These are phyloP conservation scores for Hypholoma sublateritium DNA, from an alignment of 768 basidiomycete species.

Conservation along the genomic window DNA sequence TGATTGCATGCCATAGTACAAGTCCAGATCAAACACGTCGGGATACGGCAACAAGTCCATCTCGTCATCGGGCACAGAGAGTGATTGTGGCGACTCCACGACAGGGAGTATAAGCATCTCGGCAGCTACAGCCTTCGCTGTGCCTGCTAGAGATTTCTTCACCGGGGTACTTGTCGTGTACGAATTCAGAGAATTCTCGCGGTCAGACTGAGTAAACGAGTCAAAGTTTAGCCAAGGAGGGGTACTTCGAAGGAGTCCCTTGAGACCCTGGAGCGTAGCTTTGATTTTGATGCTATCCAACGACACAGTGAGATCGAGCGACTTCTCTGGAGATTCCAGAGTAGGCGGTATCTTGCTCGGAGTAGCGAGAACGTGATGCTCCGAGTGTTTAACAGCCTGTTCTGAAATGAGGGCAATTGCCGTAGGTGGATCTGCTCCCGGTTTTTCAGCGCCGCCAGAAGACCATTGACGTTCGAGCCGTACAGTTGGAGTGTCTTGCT, in stretches of 20 bases:
- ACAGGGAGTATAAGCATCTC: not conserved
- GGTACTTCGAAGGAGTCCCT: not conserved
- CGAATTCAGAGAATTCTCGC: not conserved
- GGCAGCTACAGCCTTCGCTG: not conserved
- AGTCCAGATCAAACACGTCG: slow-evolving; percentile 26
- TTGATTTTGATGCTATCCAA: not conserved
- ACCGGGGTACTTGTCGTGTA: slow-evolving; percentile 17
- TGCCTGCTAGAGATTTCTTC: not conserved
- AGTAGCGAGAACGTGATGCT: not conserved
- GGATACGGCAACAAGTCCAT: slow-evolving; percentile 19
- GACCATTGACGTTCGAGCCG: not conserved
- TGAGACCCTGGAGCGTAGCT: not conserved
- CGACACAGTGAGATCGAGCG: not conserved
- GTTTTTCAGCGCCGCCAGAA: not conserved
- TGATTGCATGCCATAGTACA: slow-evolving; percentile 18
- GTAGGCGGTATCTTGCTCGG: not conserved
- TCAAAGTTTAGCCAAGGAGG: not conserved
- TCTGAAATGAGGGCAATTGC: not conserved
- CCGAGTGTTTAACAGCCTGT: not conserved
- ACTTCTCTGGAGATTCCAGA: not conserved
- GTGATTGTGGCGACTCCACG: not conserved
- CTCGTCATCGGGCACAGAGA: slow-evolving; percentile 10
- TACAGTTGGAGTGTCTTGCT: not conserved
- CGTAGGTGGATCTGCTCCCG: not conserved
- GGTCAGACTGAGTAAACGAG: not conserved